Evolutionary conservation across 192 early-diverging fungal species (phyloP).

Genomic region (Umbelopsis vinacea): DNA sequence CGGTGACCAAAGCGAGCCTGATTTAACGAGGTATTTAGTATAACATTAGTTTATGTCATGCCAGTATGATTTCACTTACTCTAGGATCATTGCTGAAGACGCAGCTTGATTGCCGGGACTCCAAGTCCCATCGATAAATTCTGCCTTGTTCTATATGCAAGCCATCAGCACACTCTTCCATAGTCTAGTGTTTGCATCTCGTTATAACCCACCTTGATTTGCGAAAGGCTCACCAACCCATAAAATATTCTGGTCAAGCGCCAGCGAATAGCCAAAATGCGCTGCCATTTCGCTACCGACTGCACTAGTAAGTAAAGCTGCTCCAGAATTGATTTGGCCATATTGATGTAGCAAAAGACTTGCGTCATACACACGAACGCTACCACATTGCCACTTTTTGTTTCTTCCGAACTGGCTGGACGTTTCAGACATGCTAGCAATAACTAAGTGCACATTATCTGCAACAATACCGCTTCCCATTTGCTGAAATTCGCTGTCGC

Average conservation of each 20-base stretch:
- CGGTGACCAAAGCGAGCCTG: constrained; percentile 12
- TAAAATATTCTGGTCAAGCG: neutral
- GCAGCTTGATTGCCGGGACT: constrained; percentile 1
- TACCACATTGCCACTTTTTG: constrained; percentile 45
- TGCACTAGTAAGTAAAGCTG: constrained; percentile 8
- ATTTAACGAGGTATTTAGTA: neutral
- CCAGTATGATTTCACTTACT: neutral
- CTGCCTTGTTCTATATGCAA: constrained; percentile 31
- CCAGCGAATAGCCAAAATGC: constrained; percentile 31
- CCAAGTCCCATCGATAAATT: constrained; percentile 30
- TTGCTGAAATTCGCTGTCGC: constrained; percentile 37
- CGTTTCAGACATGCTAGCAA: constrained; percentile 35
- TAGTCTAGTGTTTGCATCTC: no score
- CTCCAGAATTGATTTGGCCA: constrained; percentile 5
- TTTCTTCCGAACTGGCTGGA: neutral
- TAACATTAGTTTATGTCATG: no score
- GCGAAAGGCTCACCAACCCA: constrained; percentile 46
- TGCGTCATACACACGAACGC: constrained; percentile 37
- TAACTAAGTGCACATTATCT: neutral
- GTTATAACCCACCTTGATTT: constrained; percentile 26
- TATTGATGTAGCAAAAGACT: neutral
- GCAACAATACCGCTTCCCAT: constrained; percentile 43
- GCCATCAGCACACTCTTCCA: neutral
- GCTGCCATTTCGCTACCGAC: constrained; percentile 32
- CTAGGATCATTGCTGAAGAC: neutral